A percentile compares a stretch with the other conserved stretches of the same genome.
Evolutionary conservation across 2,329 filamentous ascomycete species (phyloP).

Genomic region (Alternaria viburni): DNA sequence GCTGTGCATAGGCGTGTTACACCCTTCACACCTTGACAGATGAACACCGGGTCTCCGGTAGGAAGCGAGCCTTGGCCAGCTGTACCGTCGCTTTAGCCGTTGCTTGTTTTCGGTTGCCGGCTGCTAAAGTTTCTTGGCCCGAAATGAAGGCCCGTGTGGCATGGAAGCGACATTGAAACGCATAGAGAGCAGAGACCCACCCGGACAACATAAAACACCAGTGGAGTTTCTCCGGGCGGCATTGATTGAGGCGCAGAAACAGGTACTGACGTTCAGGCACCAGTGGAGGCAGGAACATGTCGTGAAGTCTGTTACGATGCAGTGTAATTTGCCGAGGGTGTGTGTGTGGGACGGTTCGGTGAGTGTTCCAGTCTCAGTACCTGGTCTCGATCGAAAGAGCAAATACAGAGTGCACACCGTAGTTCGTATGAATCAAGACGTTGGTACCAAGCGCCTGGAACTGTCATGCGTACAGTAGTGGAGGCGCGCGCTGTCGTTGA

Average conservation of each 20-base stretch:
- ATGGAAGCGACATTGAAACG: background rate
- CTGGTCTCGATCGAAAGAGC: background rate
- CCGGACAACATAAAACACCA: background rate
- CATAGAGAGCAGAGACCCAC: background rate
- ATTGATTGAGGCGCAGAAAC: background rate
- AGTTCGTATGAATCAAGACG: background rate
- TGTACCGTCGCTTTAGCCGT: background rate
- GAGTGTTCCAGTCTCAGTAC: background rate
- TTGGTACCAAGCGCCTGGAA: background rate
- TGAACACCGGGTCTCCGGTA: background rate
- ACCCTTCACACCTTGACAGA: background rate
- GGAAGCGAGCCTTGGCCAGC: background rate
- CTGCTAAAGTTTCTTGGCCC: background rate
- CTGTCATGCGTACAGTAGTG: background rate
- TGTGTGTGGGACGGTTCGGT: background rate
- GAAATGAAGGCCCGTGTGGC: background rate
- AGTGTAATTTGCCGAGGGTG: background rate
- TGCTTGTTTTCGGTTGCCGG: background rate
- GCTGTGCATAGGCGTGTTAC: background rate
- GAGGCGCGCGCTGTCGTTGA: slow-evolving; percentile 7
- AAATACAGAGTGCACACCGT: background rate
- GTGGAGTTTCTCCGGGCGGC: background rate
- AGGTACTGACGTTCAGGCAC: background rate
- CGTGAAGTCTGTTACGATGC: background rate
- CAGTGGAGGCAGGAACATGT: background rate